Evolutionary conservation across 2,329 filamentous ascomycete genomes (phyloP), one percentile per base, ranked within the genome.

Genomic region (Fusarium incarnatum): DNA sequence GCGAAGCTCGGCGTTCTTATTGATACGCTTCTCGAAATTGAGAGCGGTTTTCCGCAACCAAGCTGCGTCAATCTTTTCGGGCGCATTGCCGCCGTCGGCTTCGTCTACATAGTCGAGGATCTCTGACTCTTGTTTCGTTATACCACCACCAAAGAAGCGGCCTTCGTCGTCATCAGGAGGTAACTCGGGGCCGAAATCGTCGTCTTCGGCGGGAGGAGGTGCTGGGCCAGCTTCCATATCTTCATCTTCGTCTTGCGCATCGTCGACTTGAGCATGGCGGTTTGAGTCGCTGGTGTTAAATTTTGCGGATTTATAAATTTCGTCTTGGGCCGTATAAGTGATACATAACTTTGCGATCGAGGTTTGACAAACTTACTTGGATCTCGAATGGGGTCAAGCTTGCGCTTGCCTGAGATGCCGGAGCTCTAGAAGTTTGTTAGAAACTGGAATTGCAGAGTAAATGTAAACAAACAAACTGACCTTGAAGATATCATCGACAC

Each of bases 91-190:
- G 11, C 75, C 77, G 53, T 81, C 79, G 27, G 78, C 79, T 22
- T 80, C 80, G 52, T 98, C 94, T 67, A 99, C 89, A 77, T 92
- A 98, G 80, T 98, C 92, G 76, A 99, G 86, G 22, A 96, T 93
- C 73, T 94, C 88, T 4, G 90, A 91, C 71, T 97, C 94, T 71
- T 93, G 87, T 61, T 90, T 87, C 27, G 91, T 93, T 74, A 99
- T 91, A 34, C 96, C 96, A 56, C 94, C 93, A 45, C 95, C 96
- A 75, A 98, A 99, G 83, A 99, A 99, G 13, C 96, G 91, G 2
- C 95, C 96, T 70, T 97, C 96, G 56, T 97, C 94, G 74, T 88
- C 86, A 22, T 83, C 82, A 13, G 86, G 86, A 4, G 83, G 81
- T 18, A 79, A 64, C 3, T 81, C 73, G 11, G 82, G 82, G 23